Conservation (phyloP, 176 grass and related monocot genomes). For the Poa pratensis region DNA sequence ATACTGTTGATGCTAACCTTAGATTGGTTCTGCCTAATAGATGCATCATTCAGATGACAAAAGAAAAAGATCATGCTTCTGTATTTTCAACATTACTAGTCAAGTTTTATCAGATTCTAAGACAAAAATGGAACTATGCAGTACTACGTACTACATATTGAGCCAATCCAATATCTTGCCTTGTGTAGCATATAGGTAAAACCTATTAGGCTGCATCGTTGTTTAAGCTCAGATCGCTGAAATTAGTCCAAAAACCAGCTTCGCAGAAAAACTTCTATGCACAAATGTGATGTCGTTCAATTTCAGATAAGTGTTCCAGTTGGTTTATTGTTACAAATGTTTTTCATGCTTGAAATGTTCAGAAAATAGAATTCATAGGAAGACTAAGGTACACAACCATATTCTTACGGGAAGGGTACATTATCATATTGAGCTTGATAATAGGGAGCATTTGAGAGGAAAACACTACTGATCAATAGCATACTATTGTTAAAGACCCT, state of each 20-base stretch:
- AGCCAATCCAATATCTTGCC: not conserved
- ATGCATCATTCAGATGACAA: conserved; percentile 4
- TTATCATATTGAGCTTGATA: not conserved
- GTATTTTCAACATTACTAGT: not conserved
- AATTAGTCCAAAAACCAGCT: not conserved
- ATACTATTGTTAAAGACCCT: conserved; percentile 23
- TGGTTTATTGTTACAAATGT: conserved; percentile 16
- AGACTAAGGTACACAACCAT: no score
- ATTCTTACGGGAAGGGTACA: conserved; percentile 20
- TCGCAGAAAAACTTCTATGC: not conserved
- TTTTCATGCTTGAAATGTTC: conserved; percentile 20
- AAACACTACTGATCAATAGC: not conserved
- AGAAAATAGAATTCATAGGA: no score
- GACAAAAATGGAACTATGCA: conserved; percentile 1
- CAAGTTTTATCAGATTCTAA: not conserved
- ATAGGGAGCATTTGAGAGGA: not conserved
- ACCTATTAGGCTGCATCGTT: conserved; percentile 14
- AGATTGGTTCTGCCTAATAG: not conserved
- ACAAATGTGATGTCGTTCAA: conserved; percentile 10
- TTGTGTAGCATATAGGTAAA: not conserved
- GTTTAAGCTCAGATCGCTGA: not conserved
- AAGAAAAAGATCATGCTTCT: not conserved
- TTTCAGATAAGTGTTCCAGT: conserved; percentile 17
- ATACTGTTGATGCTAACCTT: not conserved
- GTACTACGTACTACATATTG: not conserved